Percentiles rank a stretch among this genome's conserved stretches.
Conservation (phyloP, 257 asterid genomes). For the Solanum pennellii region DNA sequence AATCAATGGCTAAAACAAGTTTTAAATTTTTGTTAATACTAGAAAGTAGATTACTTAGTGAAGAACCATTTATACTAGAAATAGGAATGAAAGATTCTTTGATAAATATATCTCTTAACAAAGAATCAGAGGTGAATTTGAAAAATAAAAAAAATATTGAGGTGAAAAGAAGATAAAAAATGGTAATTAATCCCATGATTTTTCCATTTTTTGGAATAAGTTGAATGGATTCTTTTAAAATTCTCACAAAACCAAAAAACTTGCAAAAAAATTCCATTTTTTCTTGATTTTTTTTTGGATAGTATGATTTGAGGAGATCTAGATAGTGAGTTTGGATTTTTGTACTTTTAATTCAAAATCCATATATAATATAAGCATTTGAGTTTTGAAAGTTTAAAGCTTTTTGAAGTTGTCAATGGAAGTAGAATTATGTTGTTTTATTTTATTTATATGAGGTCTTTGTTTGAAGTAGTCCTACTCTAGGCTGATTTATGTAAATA, state of each 20-base stretch:
- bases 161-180: slow-evolving; percentile 4
- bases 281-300: not conserved
- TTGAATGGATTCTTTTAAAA: slow-evolving; percentile 18
- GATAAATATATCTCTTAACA: not conserved
- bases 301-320: not conserved
- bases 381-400: not conserved
- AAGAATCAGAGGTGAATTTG: slow-evolving; percentile 1
- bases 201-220: slow-evolving; percentile 30
- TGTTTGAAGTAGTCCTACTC: not conserved
- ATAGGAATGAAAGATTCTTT: slow-evolving; percentile 5
- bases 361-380: not conserved
- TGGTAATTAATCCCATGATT: slow-evolving; percentile 10
- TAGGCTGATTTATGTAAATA: not conserved
- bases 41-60: not conserved
- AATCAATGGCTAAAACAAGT: slow-evolving; percentile 4
- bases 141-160: not conserved
- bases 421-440: not conserved
- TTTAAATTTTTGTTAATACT: slow-evolving; percentile 1
- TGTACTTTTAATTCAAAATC: not conserved
- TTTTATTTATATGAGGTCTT: not conserved
- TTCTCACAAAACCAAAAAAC: slow-evolving; percentile 4
- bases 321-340: not conserved
- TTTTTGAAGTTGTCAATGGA: not conserved
- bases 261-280: slow-evolving; percentile 2
- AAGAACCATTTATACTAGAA: slow-evolving; percentile 2